phyloP scores from a whole-genome alignment of 257 asterid species.

The Gentiana macrophylla region DNA sequence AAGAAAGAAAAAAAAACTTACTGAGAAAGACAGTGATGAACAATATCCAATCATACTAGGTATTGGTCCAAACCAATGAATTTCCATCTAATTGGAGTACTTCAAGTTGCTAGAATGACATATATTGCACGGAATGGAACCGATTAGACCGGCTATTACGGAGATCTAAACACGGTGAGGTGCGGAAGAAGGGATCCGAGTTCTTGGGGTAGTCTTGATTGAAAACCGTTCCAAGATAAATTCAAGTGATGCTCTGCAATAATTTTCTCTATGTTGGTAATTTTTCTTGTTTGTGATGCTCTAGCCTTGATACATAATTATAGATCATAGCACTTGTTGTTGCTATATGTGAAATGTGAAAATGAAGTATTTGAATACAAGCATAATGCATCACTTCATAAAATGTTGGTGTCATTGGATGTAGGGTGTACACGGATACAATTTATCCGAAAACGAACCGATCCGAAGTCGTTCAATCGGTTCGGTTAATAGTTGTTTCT shows the following conservation, averaged over 20 bases:
- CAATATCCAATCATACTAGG: conserved; percentile 81
- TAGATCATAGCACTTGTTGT: no score
- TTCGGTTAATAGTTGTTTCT: no score
- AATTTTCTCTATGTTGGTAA: no score
- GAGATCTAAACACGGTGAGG: conserved; percentile 55
- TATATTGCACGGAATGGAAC: conserved; percentile 64
- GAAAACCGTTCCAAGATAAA: conserved; percentile 68
- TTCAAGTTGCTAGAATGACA: conserved; percentile 75
- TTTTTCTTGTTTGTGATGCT: no score
- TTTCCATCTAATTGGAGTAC: conserved; percentile 93
- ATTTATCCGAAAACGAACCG: no score
- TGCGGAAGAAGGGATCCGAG: conserved; percentile 54
- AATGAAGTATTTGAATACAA: no score
- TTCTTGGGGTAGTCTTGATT: conserved; percentile 67
- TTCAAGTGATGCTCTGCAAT: conserved; percentile 29
- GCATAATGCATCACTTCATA: no score
- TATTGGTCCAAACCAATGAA: conserved; percentile 44
- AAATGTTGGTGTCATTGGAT: no score
- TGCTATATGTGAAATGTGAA: no score
- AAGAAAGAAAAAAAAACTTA: conserved; percentile 27
- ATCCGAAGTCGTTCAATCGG: no score
- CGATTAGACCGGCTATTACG: conserved; percentile 44
- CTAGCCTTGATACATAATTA: no score
- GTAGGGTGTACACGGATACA: no score
- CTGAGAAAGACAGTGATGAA: conserved; percentile 74